phyloP scores from a whole-genome alignment of 2,329 filamentous ascomycete genomes.

The Cladophialophora carrionii region DNA sequence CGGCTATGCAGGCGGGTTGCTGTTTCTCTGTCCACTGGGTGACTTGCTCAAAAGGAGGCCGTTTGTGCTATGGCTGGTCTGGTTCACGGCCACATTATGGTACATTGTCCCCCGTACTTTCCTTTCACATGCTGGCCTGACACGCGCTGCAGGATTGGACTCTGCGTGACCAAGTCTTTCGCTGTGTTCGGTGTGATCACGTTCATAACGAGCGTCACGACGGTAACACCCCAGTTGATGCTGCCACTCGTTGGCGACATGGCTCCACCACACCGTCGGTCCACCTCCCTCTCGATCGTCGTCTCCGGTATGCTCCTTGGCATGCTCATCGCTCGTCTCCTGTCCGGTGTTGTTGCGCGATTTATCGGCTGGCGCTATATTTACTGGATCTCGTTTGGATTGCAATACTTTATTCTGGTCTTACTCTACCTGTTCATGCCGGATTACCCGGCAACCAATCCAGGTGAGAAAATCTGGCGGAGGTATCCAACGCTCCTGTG shows the following conservation, averaged over 20 bases:
- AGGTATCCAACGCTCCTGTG: conserved; percentile 57
- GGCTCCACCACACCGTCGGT: conserved; percentile 68
- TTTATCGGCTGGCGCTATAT: conserved; percentile 75
- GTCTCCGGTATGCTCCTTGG: conserved; percentile 75
- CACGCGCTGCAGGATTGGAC: conserved; percentile 52
- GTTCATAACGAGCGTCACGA: conserved; percentile 73
- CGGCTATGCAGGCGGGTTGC: conserved; percentile 73
- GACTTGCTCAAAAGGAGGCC: conserved; percentile 69
- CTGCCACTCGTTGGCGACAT: conserved; percentile 79
- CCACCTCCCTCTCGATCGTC: conserved; percentile 72
- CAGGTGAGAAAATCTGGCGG: conserved; percentile 48
- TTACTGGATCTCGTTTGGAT: conserved; percentile 75
- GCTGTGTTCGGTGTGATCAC: conserved; percentile 69
- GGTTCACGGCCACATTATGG: conserved; percentile 69
- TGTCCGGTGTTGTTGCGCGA: conserved; percentile 74
- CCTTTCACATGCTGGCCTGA: background rate
- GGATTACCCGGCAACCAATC: conserved; percentile 77
- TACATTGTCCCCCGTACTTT: conserved; percentile 42
- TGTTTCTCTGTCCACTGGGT: conserved; percentile 75
- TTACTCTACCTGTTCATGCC: conserved; percentile 75
- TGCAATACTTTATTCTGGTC: conserved; percentile 69
- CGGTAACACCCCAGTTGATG: conserved; percentile 79
- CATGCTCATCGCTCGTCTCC: conserved; percentile 72
- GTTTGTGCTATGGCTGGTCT: conserved; percentile 67
- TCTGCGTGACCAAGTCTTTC: conserved; percentile 70